Percentiles rank a stretch among this genome's conserved stretches.
Evolutionary conservation across 345 rosid species (phyloP).

Genomic region (Physaria fendleri): DNA sequence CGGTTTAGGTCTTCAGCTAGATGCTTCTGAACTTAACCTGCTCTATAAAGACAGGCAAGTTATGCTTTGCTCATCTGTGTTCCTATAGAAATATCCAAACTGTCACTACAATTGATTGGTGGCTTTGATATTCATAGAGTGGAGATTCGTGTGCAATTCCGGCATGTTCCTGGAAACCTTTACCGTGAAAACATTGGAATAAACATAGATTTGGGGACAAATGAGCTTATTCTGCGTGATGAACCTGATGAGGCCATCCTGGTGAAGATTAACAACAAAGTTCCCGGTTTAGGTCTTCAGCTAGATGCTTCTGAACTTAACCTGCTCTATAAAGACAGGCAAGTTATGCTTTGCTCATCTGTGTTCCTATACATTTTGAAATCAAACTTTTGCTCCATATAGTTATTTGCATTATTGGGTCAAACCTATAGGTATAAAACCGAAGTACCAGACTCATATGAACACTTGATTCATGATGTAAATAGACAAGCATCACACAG

Average conservation of each 20-base stretch:
- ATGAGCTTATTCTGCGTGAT: slow-evolving; percentile 59
- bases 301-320: slow-evolving; percentile 75
- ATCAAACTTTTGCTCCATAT: not conserved
- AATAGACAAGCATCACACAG: slow-evolving; percentile 46
- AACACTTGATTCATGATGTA: slow-evolving; percentile 75
- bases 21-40: slow-evolving; percentile 71
- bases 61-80: not conserved
- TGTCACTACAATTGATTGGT: not conserved
- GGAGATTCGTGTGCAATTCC: slow-evolving; percentile 70
- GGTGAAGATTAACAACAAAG: slow-evolving; percentile 59
- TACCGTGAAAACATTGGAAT: slow-evolving; percentile 52
- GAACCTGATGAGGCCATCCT: slow-evolving; percentile 70
- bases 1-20: slow-evolving; percentile 65
- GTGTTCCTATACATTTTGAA: not conserved
- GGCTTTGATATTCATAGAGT: slow-evolving; percentile 36
- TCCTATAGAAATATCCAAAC: not conserved
- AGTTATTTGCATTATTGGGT: not conserved
- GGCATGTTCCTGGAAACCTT: slow-evolving; percentile 60
- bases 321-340: slow-evolving; percentile 70
- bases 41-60: slow-evolving; percentile 66
- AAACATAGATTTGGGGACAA: slow-evolving; percentile 44
- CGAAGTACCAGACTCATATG: slow-evolving; percentile 73
- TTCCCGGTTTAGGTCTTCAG: slow-evolving; percentile 69
- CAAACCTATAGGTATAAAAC: slow-evolving; percentile 37
- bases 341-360: slow-evolving; percentile 8